Evolutionary conservation across 2,329 filamentous ascomycete species (phyloP).

Genomic region (Exophiala alcalophila): DNA sequence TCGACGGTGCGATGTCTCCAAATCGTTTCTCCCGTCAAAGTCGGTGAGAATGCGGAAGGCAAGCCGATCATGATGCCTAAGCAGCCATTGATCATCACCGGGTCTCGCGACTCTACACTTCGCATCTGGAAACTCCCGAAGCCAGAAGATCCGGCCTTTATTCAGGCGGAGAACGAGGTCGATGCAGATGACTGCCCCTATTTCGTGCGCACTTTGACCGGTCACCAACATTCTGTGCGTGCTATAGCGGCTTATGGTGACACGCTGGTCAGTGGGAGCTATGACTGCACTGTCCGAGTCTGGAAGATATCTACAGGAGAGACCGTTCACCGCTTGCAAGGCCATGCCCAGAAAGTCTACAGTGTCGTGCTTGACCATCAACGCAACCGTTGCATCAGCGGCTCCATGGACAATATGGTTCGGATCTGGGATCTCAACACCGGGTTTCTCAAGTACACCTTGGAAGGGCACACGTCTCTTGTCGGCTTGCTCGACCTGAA

Average conservation of each 20-base stretch:
- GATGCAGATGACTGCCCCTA: slow-evolving; percentile 81
- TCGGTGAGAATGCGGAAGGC: slow-evolving; percentile 69
- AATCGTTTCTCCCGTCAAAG: slow-evolving; percentile 81
- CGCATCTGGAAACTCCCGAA: slow-evolving; percentile 92
- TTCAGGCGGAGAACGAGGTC: slow-evolving; percentile 72
- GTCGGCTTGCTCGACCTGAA: slow-evolving; percentile 88
- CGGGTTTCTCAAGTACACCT: slow-evolving; percentile 77
- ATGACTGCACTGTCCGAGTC: slow-evolving; percentile 90
- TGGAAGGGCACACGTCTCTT: slow-evolving; percentile 88
- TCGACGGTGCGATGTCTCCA: slow-evolving; percentile 95
- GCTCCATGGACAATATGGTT: slow-evolving; percentile 96
- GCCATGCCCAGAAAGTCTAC: slow-evolving; percentile 91
- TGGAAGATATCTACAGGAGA: slow-evolving; percentile 98
- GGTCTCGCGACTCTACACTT: slow-evolving; percentile 89
- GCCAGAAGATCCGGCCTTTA: slow-evolving; percentile 71
- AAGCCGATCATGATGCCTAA: slow-evolving; percentile 83
- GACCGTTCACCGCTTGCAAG: slow-evolving; percentile 74
- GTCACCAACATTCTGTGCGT: slow-evolving; percentile 89
- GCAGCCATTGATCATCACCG: slow-evolving; percentile 93
- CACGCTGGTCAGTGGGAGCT: slow-evolving; percentile 94
- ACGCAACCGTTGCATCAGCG: slow-evolving; percentile 92
- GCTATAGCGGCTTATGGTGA: slow-evolving; percentile 94
- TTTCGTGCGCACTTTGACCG: slow-evolving; percentile 81
- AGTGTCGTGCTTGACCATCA: slow-evolving; percentile 91
- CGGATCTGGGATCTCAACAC: slow-evolving; percentile 96